Conservation (phyloP, 106 monocot genomes). For the Dendrobium huoshanense region DNA sequence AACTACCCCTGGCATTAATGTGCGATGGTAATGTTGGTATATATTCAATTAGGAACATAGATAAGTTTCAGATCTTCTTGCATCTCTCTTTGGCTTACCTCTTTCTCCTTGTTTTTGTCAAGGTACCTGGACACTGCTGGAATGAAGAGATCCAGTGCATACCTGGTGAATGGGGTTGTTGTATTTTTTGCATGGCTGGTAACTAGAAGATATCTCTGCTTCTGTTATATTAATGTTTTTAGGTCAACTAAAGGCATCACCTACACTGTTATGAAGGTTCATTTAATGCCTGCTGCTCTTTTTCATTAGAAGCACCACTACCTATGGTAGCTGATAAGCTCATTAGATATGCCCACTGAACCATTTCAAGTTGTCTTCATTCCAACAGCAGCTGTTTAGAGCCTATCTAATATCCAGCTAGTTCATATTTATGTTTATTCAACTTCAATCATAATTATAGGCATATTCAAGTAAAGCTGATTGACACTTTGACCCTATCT, state of each 20-base stretch:
- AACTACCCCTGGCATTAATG: conserved; percentile 75
- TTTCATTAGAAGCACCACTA: background rate
- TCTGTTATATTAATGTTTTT: background rate
- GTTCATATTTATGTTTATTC: no score
- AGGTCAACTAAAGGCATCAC: background rate
- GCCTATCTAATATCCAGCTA: no score
- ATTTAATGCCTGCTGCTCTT: background rate
- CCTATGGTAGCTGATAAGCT: no score
- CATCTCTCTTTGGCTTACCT: background rate
- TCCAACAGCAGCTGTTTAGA: no score
- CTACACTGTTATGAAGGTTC: background rate
- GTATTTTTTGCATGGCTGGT: conserved; percentile 95
- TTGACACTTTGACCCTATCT: no score
- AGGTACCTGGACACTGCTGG: conserved; percentile 90
- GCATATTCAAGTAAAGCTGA: no score
- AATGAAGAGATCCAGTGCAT: conserved; percentile 73
- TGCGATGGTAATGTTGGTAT: conserved; percentile 59
- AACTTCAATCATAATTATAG: no score
- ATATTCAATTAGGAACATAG: background rate
- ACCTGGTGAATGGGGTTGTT: conserved; percentile 70
- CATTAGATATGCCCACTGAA: background rate
- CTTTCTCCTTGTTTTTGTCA: conserved; percentile 16
- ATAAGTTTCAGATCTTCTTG: background rate
- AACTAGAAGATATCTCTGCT: conserved; percentile 3
- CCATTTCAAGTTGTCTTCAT: background rate